Evolutionary conservation across 164 flowering plant genomes (phyloP).

Genomic region (Buxus sempervirens): DNA sequence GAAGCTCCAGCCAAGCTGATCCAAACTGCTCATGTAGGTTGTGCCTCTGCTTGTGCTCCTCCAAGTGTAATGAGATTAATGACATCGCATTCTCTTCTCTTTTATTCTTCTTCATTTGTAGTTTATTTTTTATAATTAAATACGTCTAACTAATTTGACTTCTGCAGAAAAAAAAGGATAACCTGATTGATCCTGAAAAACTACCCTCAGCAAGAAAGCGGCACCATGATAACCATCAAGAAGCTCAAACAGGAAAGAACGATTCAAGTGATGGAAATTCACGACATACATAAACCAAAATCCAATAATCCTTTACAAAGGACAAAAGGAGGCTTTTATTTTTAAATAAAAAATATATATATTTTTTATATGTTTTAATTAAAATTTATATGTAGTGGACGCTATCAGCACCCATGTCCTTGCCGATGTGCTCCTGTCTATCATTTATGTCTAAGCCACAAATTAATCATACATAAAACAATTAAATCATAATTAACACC

Average conservation of each 20-base stretch:
- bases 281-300: slow-evolving; percentile 88
- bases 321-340: slow-evolving; percentile 75
- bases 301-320: slow-evolving; percentile 61
- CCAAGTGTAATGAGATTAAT: slow-evolving; percentile 26
- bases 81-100: no score
- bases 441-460: no score
- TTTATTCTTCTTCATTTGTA: no score
- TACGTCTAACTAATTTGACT: no score
- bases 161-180: slow-evolving; percentile 43
- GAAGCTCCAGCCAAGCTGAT: slow-evolving; percentile 40
- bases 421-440: no score
- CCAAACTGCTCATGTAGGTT: slow-evolving; percentile 19
- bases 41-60: slow-evolving; percentile 27
- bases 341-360: no score
- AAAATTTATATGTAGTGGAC: no score
- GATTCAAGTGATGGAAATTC: slow-evolving; percentile 89
- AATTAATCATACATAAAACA: no score
- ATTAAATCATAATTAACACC: no score
- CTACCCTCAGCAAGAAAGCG: slow-evolving; percentile 84
- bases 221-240: slow-evolving; percentile 86
- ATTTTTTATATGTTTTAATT: no score
- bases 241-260: slow-evolving; percentile 94
- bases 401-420: no score
- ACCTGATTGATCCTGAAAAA: slow-evolving; percentile 54
- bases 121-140: no score